Percentiles rank a stretch among this genome's conserved stretches.
Conservation (phyloP, 805 yeast genomes). For the Candida maltosa region DNA sequence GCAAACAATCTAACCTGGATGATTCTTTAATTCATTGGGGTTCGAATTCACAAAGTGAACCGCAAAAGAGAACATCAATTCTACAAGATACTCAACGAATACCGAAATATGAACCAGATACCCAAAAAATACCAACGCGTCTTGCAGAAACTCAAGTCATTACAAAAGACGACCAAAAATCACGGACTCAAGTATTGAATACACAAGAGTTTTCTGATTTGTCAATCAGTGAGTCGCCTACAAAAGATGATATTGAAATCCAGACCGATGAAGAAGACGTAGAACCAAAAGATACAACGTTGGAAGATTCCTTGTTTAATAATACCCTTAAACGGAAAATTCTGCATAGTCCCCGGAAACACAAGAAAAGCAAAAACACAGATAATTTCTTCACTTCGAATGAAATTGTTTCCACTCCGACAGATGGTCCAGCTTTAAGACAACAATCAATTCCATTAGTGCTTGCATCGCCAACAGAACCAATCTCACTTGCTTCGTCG, state of each 20-base stretch:
- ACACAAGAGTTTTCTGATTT: conserved; percentile 18
- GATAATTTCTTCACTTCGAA: too few relatives aligned
- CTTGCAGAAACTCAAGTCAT: conserved; percentile 4
- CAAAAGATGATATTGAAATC: conserved; percentile 8
- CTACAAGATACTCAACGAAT: conserved; percentile 2
- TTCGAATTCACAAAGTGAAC: too few relatives aligned
- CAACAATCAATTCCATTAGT: conserved; percentile 2
- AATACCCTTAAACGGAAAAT: conserved; percentile 14
- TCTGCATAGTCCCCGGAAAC: conserved; percentile 4
- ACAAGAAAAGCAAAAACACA: conserved; percentile 3
- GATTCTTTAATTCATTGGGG: too few relatives aligned
- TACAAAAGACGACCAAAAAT: conserved; percentile 6
- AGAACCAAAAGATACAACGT: background rate
- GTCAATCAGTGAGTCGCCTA: conserved; percentile 3
- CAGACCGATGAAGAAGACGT: conserved; percentile 16
- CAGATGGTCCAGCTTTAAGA: background rate
- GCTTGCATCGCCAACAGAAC: conserved; percentile 1
- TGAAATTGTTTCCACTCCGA: too few relatives aligned
- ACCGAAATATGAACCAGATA: background rate
- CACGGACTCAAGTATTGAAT: conserved; percentile 31
- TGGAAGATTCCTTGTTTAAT: conserved; percentile 17
- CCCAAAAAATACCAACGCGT: background rate
- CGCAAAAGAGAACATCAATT: too few relatives aligned
- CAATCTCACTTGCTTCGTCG: conserved; percentile 3
- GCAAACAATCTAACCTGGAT: too few relatives aligned